Percentiles rank a stretch among this genome's conserved stretches.
Conservation (phyloP, 2,329 filamentous ascomycete species). For the Diplodia sapinea region DNA sequence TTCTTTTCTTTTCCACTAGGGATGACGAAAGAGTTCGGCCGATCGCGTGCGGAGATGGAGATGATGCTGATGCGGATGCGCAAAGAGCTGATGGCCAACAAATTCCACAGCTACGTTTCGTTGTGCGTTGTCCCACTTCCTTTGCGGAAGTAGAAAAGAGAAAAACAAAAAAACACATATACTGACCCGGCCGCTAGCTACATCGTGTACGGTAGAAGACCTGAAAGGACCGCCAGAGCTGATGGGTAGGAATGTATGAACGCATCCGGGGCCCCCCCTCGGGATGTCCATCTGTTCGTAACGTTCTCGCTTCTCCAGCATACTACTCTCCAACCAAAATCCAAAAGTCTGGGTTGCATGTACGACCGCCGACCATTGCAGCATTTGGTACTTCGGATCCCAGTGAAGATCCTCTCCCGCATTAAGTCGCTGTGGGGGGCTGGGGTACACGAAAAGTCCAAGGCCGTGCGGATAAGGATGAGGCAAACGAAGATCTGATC, state of each 20-base stretch:
- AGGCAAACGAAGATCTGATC: background rate
- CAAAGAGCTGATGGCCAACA: slow-evolving; percentile 28
- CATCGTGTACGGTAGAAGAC: slow-evolving; percentile 6
- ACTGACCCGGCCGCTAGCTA: background rate
- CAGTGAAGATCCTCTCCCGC: background rate
- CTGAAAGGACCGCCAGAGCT: background rate
- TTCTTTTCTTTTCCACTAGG: background rate
- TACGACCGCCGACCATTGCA: background rate
- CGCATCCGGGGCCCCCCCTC: too few species aligned
- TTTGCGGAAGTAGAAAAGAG: background rate
- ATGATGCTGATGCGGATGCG: slow-evolving; percentile 25
- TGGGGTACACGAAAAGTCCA: too few species aligned
- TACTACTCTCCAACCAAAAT: background rate
- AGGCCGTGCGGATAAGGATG: background rate
- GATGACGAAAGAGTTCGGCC: slow-evolving; percentile 25
- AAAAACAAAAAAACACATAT: too few species aligned
- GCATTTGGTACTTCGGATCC: too few species aligned
- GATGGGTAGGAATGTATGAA: too few species aligned
- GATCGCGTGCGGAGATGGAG: slow-evolving; percentile 25
- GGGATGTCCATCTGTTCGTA: background rate
- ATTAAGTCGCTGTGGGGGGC: background rate
- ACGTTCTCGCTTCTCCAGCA: background rate
- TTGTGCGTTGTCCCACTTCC: background rate
- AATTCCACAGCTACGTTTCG: slow-evolving; percentile 27
- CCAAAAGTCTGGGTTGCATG: background rate